Base-by-base conservation (phyloP, 208 protist species). In the Crithidia fasciculata region DNA sequence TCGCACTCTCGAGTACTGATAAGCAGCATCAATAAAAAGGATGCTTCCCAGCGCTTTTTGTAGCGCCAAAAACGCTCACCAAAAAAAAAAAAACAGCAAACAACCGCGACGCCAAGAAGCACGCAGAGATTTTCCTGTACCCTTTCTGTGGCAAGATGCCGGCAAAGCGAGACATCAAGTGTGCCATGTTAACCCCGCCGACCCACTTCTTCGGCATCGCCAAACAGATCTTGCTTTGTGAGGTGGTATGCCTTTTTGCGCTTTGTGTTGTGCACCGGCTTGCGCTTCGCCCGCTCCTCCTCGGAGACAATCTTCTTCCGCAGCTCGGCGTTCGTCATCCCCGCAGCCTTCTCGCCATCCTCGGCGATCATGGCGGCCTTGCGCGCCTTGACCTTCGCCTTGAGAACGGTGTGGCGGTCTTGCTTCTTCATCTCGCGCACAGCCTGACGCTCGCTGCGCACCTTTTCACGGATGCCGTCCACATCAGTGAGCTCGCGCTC, bases 161-260 rank as follows among this genome's bases (percentile, higher is more conserved):
- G 28, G 28, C 28, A 28, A 28, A 28, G 45, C 45, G 45, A 49
- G 9, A 49, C 7, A 49, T 15, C 7, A 5, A 18, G 19, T 47
- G 5, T 10, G 5, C 28, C 45, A 41, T 49, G 13, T 2, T 59
- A 76, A 19, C 74, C 59, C 12, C 47, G 68, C 9, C 72, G 50
- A 41, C 66, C 44, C 36, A 59, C 49, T 7, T 18, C 49, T 36
- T 92, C 84, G 45, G 65, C 82, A 39, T 89, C 83, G 10, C 81
- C 81, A 55, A 86, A 91, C 28, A 95, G 72, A 56, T 95, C 91
- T 57, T 92, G 62, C 74, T 78, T 86, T n/a, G 91, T 92, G 39
- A 95, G 83, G 52, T 83, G 79, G 81, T 93, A 95, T 40, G 90
- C 69, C 81, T 95, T 95, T 81, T 93, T 95, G 19, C 91, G 86